Base-by-base conservation (phyloP, 1,284 basidiomycete genomes). In the Leccinum angustisporum region DNA sequence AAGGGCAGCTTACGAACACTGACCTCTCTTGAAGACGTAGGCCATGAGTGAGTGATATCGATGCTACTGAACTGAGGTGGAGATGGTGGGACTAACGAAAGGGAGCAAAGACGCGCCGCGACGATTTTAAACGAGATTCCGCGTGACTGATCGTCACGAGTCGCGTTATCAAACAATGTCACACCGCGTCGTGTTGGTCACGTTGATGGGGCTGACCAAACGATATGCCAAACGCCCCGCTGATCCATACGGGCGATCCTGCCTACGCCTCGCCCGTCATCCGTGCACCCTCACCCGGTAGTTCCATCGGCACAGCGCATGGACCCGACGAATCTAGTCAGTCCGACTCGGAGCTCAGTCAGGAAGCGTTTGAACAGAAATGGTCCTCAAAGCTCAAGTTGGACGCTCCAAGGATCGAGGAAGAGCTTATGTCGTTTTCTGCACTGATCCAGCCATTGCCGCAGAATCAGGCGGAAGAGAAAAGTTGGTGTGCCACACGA, bases 11-110 rank as follows among this genome's bases (percentile, higher is more conserved):
- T 2, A 53, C 1, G 53, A 16, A 43, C 13, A 77, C 86, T 75
- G 63, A 87, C 88, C 87, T 84, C 89, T 81, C 74, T 91, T 91
- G 75, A 84, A 91, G 43, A 91, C 89, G 71, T 81, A 90, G 30
- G 86, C 82, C 86, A 88, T 88, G 59, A 2, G 40, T 62, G 61
- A 31, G 33, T 56, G 48, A 54, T 30, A 54, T n/a, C 7, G 53
- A 51, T 53, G 53, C 10, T 60, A 62, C 52, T 33, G 56, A 36
- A 61, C 60, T 9, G 27, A 61, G 56, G 61, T 52, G 65, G 34
- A 67, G 73, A 65, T 77, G 75, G 68, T 76, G 73, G 79, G 70
- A 62, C 63, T 61, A 68, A 68, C 59, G 63, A 72, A 66, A 62
- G 72, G 68, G 64, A 67, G 61, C 13, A 58, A 61, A 56, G 66